A percentile compares a stretch with the other conserved stretches of the same genome.
Conservation (phyloP, 768 basidiomycete species). For the Lentinula sp. region DNA sequence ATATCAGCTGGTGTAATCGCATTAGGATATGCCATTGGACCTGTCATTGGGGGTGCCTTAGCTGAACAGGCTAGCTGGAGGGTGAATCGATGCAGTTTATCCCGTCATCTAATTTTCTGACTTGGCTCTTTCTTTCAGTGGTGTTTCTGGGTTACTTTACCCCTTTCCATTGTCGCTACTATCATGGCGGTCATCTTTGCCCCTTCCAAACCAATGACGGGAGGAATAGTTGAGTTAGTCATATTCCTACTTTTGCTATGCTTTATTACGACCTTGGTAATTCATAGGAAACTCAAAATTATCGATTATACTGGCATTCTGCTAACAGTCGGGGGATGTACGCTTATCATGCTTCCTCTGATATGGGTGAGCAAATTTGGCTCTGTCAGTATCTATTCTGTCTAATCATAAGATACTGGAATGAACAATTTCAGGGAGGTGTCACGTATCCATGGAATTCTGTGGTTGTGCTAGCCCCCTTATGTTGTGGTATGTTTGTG, state of each 20-base stretch:
- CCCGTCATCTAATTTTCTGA: background rate
- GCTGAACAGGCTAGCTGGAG: constrained; percentile 59
- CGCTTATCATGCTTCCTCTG: constrained; percentile 60
- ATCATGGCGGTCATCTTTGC: constrained; percentile 56
- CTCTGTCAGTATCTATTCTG: background rate
- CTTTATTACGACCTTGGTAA: background rate
- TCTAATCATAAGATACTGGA: background rate
- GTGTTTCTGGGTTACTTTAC: constrained; percentile 73
- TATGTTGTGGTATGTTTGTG: constrained; percentile 51
- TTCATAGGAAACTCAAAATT: constrained; percentile 53
- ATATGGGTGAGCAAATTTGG: constrained; percentile 49
- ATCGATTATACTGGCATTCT: constrained; percentile 59
- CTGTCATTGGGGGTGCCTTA: constrained; percentile 60
- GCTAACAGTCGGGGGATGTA: constrained; percentile 54
- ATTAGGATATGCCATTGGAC: constrained; percentile 60
- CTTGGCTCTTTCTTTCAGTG: constrained; percentile 30
- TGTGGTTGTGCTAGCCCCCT: constrained; percentile 52
- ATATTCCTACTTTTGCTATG: background rate
- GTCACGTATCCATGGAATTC: constrained; percentile 69
- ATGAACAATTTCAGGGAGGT: constrained; percentile 44
- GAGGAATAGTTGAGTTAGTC: constrained; percentile 42
- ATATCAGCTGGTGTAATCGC: constrained; percentile 55
- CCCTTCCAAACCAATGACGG: constrained; percentile 60
- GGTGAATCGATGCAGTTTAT: constrained; percentile 23
- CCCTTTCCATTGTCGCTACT: constrained; percentile 47